Evolutionary conservation across 495 filamentous ascomycete genomes (phyloP).

Genomic region (Pseudevernia furfuracea): DNA sequence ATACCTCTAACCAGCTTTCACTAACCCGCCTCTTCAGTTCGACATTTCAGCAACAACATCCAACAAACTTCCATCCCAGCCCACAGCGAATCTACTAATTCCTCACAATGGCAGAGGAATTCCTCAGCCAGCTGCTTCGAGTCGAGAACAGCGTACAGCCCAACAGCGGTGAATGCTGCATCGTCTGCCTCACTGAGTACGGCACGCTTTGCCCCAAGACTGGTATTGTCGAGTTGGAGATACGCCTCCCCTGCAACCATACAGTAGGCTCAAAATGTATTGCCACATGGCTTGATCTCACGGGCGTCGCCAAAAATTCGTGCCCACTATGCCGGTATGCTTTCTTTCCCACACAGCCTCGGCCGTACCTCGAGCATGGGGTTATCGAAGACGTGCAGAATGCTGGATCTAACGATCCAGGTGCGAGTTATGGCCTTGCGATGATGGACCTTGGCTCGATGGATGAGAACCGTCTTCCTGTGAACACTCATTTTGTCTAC

Average conservation of each 20-base stretch:
- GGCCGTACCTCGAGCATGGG: constrained; percentile 3
- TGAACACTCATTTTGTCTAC: too few relatives aligned
- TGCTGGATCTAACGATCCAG: too few relatives aligned
- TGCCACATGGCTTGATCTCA: background rate
- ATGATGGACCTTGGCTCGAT: too few relatives aligned
- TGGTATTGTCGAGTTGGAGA: background rate
- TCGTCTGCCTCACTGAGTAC: background rate
- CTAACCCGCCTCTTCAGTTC: background rate
- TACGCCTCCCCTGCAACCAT: background rate
- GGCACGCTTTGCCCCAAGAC: background rate
- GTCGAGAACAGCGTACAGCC: background rate
- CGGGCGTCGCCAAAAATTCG: background rate
- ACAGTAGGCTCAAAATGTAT: background rate
- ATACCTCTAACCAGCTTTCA: background rate
- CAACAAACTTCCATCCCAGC: background rate
- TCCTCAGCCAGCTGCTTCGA: background rate
- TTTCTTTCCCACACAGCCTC: background rate
- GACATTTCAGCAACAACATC: background rate
- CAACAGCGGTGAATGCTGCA: background rate
- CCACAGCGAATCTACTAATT: background rate
- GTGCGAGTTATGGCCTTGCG: too few relatives aligned
- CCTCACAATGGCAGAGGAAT: background rate
- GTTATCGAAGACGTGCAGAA: background rate
- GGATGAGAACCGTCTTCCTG: too few relatives aligned
- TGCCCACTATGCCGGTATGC: background rate